Conservation (phyloP, 192 early-diverging fungal genomes). For the Umbelopsis ramanniana region DNA sequence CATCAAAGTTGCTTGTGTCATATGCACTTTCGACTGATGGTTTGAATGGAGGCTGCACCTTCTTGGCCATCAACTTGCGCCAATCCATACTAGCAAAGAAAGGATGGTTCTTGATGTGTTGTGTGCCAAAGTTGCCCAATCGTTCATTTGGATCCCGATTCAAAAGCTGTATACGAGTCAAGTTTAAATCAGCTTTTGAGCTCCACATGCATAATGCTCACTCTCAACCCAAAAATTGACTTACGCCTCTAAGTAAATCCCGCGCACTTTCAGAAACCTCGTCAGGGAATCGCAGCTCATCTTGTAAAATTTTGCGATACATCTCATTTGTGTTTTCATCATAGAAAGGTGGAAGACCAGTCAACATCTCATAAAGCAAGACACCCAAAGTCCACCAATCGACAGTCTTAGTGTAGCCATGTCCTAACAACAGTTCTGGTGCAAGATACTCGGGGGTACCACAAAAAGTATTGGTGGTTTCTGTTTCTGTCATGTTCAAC, state of each 20-base stretch:
- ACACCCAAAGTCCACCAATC: slow-evolving; percentile 99
- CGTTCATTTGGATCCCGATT: slow-evolving; percentile 82
- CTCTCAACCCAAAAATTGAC: slow-evolving; percentile 4
- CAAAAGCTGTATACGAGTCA: slow-evolving; percentile 51
- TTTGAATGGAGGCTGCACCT: slow-evolving; percentile 92
- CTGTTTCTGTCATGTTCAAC: slow-evolving; percentile 91
- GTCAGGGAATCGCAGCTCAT: slow-evolving; percentile 84
- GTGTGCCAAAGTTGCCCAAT: slow-evolving; percentile 83
- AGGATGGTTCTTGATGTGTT: slow-evolving; percentile 93
- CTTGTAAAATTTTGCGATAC: slow-evolving; percentile 93
- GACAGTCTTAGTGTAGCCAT: slow-evolving; percentile 89
- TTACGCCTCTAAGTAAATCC: slow-evolving; percentile 63
- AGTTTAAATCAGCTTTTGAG: not conserved
- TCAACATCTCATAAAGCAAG: slow-evolving; percentile 89
- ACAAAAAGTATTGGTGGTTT: slow-evolving; percentile 93
- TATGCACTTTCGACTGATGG: slow-evolving; percentile 85
- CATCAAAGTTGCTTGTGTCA: slow-evolving; percentile 98
- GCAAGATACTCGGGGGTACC: slow-evolving; percentile 99
- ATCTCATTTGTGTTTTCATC: slow-evolving; percentile 95
- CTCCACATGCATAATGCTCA: not conserved
- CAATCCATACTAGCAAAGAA: slow-evolving; percentile 94
- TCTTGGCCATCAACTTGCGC: slow-evolving; percentile 85
- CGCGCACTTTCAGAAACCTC: slow-evolving; percentile 70
- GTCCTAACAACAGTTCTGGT: slow-evolving; percentile 83
- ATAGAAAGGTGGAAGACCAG: slow-evolving; percentile 90